Evolutionary conservation across 208 protist genomes (phyloP).

Genomic region (Leishmania gerbilli): DNA sequence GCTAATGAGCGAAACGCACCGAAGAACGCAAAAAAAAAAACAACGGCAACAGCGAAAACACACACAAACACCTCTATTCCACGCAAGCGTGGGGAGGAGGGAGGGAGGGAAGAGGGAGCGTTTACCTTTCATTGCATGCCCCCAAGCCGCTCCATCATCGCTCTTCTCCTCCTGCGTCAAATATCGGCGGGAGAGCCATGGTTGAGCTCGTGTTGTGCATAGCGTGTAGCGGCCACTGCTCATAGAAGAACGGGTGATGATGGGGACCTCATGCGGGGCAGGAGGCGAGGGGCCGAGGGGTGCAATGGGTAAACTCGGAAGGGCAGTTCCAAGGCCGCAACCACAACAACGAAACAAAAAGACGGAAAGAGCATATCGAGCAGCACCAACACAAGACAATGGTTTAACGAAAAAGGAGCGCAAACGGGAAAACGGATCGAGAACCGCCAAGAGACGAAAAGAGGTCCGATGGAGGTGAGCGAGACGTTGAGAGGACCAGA

Average conservation of each 20-base stretch:
- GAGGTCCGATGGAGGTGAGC: not conserved
- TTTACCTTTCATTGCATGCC: not conserved
- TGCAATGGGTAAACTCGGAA: not conserved
- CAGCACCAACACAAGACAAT: not conserved
- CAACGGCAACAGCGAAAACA: not conserved
- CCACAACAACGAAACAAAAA: not conserved
- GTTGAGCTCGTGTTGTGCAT: not conserved
- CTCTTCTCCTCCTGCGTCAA: not conserved
- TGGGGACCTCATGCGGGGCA: not conserved
- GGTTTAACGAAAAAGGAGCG: not conserved
- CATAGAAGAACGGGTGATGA: not conserved
- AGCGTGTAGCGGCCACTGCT: slow-evolving; percentile 1
- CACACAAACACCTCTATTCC: not conserved
- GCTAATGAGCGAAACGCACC: not conserved
- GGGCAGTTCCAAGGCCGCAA: not conserved
- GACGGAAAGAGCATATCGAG: not conserved
- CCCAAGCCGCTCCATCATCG: not conserved
- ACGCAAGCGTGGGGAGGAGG: not conserved
- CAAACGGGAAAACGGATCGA: not conserved
- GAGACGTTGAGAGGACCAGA: not conserved
- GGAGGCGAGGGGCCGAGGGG: not conserved
- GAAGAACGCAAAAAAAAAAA: slow-evolving; percentile 1
- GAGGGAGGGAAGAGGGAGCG: not conserved
- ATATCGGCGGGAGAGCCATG: not conserved
- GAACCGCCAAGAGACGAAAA: not conserved